phyloP scores from a whole-genome alignment of 352 stramenopile species.

The Halophytophthora polymorphica region DNA sequence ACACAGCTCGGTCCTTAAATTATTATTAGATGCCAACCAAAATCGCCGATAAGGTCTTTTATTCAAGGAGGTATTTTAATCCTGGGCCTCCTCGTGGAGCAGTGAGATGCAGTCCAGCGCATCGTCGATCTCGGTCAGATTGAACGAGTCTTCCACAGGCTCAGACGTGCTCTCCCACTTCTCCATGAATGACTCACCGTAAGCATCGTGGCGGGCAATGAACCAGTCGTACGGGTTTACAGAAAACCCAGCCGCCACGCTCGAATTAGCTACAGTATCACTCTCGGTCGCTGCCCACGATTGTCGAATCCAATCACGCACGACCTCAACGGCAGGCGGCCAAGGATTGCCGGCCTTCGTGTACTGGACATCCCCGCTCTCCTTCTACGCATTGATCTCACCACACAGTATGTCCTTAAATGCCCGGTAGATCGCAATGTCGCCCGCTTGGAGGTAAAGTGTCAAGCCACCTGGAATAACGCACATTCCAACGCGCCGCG shows the following conservation, averaged over 20 bases:
- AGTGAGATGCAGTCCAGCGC: not conserved
- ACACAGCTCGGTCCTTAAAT: constrained; percentile 1
- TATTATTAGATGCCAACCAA: constrained; percentile 2
- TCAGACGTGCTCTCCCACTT: constrained; percentile 2
- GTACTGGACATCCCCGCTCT: constrained; percentile 9
- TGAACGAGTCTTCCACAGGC: constrained; percentile 1
- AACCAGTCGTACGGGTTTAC: constrained; percentile 14
- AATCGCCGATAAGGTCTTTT: constrained; percentile 1
- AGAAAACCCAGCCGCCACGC: constrained; percentile 3
- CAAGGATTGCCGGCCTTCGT: constrained; percentile 8
- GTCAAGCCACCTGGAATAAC: constrained; percentile 5
- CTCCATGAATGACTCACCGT: constrained; percentile 6
- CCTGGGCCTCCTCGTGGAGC: constrained; percentile 1
- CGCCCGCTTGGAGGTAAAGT: constrained; percentile 1
- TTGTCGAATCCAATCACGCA: constrained; percentile 5
- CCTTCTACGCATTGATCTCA: constrained; percentile 15
- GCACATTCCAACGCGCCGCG: constrained; percentile 2
- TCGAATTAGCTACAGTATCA: constrained; percentile 5
- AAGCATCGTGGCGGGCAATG: constrained; percentile 9
- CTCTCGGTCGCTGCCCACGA: constrained; percentile 6
- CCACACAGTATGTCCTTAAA: constrained; percentile 13
- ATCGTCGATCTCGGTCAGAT: constrained; percentile 4
- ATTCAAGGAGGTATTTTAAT: constrained; percentile 3
- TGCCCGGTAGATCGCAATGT: constrained; percentile 11
- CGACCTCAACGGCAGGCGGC: constrained; percentile 6